Evolutionary conservation across 345 rosid species (phyloP).

Genomic region (Acer saccharum): DNA sequence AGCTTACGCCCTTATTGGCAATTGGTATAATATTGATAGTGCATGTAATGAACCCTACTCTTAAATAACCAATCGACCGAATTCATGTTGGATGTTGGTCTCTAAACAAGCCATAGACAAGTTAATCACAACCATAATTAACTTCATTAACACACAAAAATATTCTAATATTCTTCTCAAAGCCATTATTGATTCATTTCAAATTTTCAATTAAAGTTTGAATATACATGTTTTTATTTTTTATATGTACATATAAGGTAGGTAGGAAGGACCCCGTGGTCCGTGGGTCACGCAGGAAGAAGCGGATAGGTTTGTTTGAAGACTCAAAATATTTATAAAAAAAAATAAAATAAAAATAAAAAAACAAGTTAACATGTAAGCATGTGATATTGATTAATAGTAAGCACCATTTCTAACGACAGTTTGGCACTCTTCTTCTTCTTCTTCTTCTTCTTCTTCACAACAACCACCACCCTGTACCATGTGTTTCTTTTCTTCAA

Average conservation of each 20-base stretch:
- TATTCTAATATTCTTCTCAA: neutral
- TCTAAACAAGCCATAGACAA: neutral
- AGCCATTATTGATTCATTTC: neutral
- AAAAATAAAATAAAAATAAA: neutral
- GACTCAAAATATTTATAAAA: neutral
- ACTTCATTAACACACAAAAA: neutral
- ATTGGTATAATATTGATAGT: too few relatives aligned
- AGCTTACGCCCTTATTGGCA: too few relatives aligned
- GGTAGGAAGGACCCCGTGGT: neutral
- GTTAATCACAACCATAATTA: neutral
- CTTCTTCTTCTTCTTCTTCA: neutral
- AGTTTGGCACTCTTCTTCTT: neutral
- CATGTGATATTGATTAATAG: slow-evolving; percentile 24
- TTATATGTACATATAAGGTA: too few relatives aligned
- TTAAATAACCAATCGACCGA: neutral
- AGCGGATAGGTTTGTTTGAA: neutral
- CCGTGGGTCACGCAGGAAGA: slow-evolving; percentile 14
- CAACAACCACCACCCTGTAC: neutral
- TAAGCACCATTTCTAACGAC: neutral
- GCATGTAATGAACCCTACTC: neutral
- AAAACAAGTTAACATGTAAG: slow-evolving; percentile 23
- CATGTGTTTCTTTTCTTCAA: slow-evolving; percentile 12
- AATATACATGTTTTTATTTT: too few relatives aligned
- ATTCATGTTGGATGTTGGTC: neutral
- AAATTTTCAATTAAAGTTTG: neutral